phyloP scores from a whole-genome alignment of 2,329 filamentous ascomycete species.

The Arthrobotrys musiformis region DNA sequence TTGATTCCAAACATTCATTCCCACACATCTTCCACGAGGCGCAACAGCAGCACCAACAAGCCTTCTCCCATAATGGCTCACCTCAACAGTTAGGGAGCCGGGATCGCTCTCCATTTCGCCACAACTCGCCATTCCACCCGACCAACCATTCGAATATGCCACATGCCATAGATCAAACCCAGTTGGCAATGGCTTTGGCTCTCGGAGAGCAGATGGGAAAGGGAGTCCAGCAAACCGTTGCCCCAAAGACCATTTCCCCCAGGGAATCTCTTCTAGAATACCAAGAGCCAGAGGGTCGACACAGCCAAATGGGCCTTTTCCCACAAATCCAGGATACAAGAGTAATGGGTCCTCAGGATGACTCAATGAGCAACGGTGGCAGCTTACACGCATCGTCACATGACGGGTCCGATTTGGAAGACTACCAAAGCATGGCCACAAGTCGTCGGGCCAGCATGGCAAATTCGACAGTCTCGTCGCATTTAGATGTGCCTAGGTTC shows the following conservation, averaged over 20 bases:
- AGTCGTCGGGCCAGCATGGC: slow-evolving; percentile 61
- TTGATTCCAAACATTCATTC: slow-evolving; percentile 69
- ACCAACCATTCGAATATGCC: slow-evolving; percentile 54
- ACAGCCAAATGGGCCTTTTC: slow-evolving; percentile 78
- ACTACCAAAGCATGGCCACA: slow-evolving; percentile 64
- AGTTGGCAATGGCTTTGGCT: slow-evolving; percentile 56
- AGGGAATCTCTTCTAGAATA: slow-evolving; percentile 92
- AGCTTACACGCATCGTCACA: slow-evolving; percentile 59
- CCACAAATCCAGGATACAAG: slow-evolving; percentile 62
- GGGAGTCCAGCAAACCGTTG: slow-evolving; percentile 62
- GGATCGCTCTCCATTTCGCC: slow-evolving; percentile 80
- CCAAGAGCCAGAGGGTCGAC: slow-evolving; percentile 74
- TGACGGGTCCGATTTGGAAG: slow-evolving; percentile 63
- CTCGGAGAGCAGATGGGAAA: slow-evolving; percentile 61
- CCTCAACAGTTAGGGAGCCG: slow-evolving; percentile 64
- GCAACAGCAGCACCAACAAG: slow-evolving; percentile 57
- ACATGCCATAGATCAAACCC: slow-evolving; percentile 49
- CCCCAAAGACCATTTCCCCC: slow-evolving; percentile 90
- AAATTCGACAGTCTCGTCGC: slow-evolving; percentile 52
- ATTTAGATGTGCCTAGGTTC: slow-evolving; percentile 61
- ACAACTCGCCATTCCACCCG: slow-evolving; percentile 62
- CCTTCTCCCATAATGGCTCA: slow-evolving; percentile 28
- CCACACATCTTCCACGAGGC: slow-evolving; percentile 63
- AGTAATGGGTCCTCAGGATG: slow-evolving; percentile 65
- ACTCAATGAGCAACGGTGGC: slow-evolving; percentile 61